Conservation (phyloP, 495 filamentous ascomycete species). For the Aspergillus nidulans region DNA sequence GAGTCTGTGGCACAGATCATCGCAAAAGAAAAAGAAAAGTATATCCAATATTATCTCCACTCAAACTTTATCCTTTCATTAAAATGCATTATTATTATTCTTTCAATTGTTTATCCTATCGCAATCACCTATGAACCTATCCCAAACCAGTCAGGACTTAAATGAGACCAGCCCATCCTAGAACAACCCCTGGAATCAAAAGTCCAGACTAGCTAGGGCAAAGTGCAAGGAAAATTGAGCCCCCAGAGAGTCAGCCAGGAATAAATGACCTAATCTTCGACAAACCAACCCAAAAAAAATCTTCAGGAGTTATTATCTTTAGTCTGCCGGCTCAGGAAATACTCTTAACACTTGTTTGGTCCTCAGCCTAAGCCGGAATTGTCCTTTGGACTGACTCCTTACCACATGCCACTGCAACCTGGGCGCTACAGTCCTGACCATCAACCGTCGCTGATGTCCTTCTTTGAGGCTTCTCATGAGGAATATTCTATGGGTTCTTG, state of each 20-base stretch:
- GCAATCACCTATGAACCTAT: background rate
- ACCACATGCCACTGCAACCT: background rate
- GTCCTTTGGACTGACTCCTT: background rate
- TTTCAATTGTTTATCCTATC: background rate
- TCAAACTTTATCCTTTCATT: background rate
- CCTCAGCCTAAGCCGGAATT: no score
- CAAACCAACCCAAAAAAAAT: background rate
- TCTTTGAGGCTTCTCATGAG: background rate
- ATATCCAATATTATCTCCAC: constrained; percentile 1
- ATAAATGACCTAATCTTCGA: background rate
- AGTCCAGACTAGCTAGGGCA: no score
- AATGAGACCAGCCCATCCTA: no score
- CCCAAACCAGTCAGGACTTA: background rate
- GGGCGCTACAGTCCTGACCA: background rate
- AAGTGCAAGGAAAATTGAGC: background rate
- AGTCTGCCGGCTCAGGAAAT: background rate
- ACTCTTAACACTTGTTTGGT: no score
- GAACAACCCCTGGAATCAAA: no score
- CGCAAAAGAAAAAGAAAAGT: background rate
- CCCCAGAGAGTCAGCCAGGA: background rate
- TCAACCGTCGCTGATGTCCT: no score
- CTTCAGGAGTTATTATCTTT: background rate
- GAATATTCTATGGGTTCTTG: no score
- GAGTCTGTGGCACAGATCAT: constrained; percentile 14
- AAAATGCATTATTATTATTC: background rate